Percentiles rank a stretch among this genome's conserved stretches.
Conservation (phyloP, 2,329 filamentous ascomycete genomes). For the Sporothrix euskadiensis region DNA sequence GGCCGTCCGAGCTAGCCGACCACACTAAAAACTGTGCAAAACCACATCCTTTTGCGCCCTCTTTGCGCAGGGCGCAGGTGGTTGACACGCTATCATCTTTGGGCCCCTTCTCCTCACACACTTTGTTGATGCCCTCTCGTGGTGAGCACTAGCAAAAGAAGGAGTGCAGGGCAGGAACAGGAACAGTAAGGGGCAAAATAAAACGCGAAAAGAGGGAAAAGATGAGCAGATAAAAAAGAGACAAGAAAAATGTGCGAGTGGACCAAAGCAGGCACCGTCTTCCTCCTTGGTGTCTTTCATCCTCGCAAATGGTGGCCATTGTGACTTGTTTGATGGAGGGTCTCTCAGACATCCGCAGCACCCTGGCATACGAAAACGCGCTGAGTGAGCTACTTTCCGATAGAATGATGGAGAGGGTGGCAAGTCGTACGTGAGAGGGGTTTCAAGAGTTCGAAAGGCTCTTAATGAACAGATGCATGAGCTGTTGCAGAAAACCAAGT, state of each 20-base stretch:
- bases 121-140: background rate
- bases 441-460: too few relatives aligned
- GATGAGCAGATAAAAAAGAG: background rate
- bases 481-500: background rate
- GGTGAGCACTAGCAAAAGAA: background rate
- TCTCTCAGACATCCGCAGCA: background rate
- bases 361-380: background rate
- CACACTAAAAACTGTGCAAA: slow-evolving; percentile 11
- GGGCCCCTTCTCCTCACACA: background rate
- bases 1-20: slow-evolving; percentile 13
- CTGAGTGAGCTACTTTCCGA: background rate
- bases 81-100: background rate
- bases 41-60: background rate
- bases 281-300: background rate
- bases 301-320: background rate
- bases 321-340: slow-evolving; percentile 13
- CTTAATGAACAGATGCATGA: background rate
- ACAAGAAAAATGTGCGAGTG: background rate
- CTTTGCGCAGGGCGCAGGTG: background rate
- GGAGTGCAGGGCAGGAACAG: too few relatives aligned
- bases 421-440: background rate
- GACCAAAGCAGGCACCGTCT: background rate
- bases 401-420: background rate
- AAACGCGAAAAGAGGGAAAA: background rate
- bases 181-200: background rate